A percentile compares a stretch with the other conserved stretches of the same genome.
Evolutionary conservation across 2,329 filamentous ascomycete species (phyloP).

Genomic region (Aaosphaeria pasadenensis): DNA sequence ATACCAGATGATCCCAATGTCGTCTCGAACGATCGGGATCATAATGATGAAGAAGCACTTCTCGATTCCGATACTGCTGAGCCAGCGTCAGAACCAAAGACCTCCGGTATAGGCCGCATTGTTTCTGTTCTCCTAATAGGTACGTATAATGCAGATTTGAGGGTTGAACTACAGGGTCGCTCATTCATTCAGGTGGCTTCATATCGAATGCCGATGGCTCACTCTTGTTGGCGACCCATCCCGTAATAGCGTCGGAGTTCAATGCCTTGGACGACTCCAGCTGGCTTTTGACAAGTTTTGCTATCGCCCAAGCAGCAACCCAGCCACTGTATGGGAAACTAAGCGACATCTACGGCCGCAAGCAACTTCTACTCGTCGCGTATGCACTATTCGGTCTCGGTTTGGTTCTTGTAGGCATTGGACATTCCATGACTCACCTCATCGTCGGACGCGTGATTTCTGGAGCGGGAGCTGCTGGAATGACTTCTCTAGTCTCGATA

Average conservation of each 20-base stretch:
- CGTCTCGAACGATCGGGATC: neutral
- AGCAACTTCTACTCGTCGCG: slow-evolving; percentile 36
- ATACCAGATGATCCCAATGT: neutral
- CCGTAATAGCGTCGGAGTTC: slow-evolving; percentile 49
- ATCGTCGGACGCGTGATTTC: slow-evolving; percentile 55
- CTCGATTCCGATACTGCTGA: neutral
- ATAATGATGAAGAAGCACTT: slow-evolving; percentile 2
- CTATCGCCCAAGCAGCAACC: slow-evolving; percentile 41
- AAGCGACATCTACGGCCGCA: slow-evolving; percentile 46
- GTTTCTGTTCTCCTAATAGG: slow-evolving; percentile 5
- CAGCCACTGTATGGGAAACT: slow-evolving; percentile 43
- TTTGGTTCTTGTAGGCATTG: slow-evolving; percentile 7
- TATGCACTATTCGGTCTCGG: slow-evolving; percentile 44
- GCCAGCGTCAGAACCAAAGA: neutral
- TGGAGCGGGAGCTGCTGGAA: slow-evolving; percentile 66
- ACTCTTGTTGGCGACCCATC: slow-evolving; percentile 65
- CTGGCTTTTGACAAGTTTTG: slow-evolving; percentile 46
- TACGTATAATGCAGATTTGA: neutral
- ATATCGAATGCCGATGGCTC: slow-evolving; percentile 63
- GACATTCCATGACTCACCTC: slow-evolving; percentile 8
- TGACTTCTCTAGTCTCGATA: slow-evolving; percentile 47
- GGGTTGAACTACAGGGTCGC: neutral
- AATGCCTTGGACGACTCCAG: slow-evolving; percentile 38
- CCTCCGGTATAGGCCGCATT: slow-evolving; percentile 1
- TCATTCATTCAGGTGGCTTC: slow-evolving; percentile 44